These are phyloP conservation scores for Amanita molliuscula DNA, from an alignment of 768 basidiomycete genomes.

Conservation along the genomic window DNA sequence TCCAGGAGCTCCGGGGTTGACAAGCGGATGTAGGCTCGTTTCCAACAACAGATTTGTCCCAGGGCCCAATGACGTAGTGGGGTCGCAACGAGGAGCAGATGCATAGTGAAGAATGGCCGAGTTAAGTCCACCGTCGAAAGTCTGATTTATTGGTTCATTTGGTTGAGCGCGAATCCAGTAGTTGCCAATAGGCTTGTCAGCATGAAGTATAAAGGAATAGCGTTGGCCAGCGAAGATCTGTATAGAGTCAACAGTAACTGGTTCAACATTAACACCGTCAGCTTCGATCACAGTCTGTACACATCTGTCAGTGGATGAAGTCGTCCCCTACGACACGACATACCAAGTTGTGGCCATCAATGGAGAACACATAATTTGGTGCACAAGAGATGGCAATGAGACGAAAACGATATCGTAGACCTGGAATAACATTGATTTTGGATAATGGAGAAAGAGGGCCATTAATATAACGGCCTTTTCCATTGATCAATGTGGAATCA, in stretches of 20 bases:
- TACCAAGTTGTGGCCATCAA: conserved; percentile 25
- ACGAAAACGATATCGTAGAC: conserved; percentile 41
- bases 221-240: conserved; percentile 31
- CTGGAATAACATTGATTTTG: conserved; percentile 26
- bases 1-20: conserved; percentile 26
- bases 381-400: conserved; percentile 37
- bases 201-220: conserved; percentile 34
- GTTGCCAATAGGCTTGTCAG: conserved; percentile 31
- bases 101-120: conserved; percentile 39
- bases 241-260: conserved; percentile 26
- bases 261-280: conserved; percentile 22
- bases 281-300: conserved; percentile 27
- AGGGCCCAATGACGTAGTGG: conserved; percentile 17
- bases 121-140: conserved; percentile 28
- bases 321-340: background rate
- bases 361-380: conserved; percentile 26
- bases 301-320: background rate
- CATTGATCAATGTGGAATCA: conserved; percentile 34
- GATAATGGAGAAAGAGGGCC: conserved; percentile 24
- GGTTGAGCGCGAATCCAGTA: conserved; percentile 44
- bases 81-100: conserved; percentile 30
- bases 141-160: conserved; percentile 11
- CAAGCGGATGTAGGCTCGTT: conserved; percentile 21
- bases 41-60: conserved; percentile 19
- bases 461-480: conserved; percentile 27